Conservation (phyloP, 345 rosid genomes). For the Toxicodendron radicans region DNA sequence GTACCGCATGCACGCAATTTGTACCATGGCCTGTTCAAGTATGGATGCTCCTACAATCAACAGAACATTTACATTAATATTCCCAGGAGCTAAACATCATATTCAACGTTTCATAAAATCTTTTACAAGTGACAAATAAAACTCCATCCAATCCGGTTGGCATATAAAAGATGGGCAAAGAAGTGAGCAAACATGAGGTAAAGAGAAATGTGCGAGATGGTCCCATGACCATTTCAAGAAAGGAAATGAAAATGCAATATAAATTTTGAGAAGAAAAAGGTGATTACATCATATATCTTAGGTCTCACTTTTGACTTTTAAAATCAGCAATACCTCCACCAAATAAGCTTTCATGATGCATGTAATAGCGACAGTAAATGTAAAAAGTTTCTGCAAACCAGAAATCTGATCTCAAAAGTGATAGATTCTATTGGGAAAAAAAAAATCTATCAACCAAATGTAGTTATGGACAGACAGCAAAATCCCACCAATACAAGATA, state of each 20-base stretch:
- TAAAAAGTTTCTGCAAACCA: not conserved
- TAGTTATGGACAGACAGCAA: not conserved
- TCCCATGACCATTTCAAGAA: too few species aligned
- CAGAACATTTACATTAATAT: not conserved
- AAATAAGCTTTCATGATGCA: not conserved
- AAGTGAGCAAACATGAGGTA: too few species aligned
- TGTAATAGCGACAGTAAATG: not conserved
- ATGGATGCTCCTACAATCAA: conserved; percentile 78
- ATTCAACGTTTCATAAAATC: not conserved
- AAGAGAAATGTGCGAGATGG: too few species aligned
- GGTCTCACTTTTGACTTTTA: too few species aligned
- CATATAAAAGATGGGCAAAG: too few species aligned
- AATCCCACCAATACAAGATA: not conserved
- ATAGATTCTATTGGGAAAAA: not conserved
- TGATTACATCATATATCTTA: too few species aligned
- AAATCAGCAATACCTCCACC: too few species aligned
- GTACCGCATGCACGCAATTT: conserved; percentile 95
- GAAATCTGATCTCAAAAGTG: not conserved
- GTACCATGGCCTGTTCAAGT: conserved; percentile 81
- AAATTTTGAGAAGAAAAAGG: too few species aligned
- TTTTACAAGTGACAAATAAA: too few species aligned
- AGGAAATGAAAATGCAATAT: too few species aligned
- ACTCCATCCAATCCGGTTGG: too few species aligned
- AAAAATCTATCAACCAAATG: not conserved
- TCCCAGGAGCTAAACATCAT: not conserved